Conservation (phyloP, 1,139 yeast species). For the Suhomyces guaymorum region DNA sequence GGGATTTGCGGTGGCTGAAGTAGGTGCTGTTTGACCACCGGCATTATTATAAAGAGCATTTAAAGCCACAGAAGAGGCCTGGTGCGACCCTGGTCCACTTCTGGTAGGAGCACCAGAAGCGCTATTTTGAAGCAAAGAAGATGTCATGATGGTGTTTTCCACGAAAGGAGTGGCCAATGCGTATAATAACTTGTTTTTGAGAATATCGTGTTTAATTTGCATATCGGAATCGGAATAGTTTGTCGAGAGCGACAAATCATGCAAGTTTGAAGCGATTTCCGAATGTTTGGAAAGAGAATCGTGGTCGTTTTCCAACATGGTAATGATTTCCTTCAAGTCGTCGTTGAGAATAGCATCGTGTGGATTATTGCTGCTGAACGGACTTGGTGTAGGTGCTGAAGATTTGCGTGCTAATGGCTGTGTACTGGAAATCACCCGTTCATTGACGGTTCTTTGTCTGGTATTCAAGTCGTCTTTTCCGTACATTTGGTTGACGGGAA, state of each 20-base stretch:
- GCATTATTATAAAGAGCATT: too few relatives aligned
- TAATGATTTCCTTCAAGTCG: slow-evolving; percentile 48
- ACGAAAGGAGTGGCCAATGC: slow-evolving; percentile 78
- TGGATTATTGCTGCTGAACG: slow-evolving; percentile 4
- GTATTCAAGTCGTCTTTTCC: slow-evolving; percentile 11
- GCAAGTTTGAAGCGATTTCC: slow-evolving; percentile 54
- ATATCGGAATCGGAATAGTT: slow-evolving; percentile 20
- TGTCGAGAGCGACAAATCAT: slow-evolving; percentile 54
- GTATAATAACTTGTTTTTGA: slow-evolving; percentile 57
- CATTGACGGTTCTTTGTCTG: slow-evolving; percentile 2
- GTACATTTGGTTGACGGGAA: slow-evolving; percentile 32
- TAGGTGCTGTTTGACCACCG: too few relatives aligned
- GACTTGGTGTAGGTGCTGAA: slow-evolving; percentile 2
- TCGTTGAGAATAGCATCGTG: slow-evolving; percentile 24
- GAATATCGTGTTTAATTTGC: slow-evolving; percentile 36
- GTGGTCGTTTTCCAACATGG: slow-evolving; percentile 42
- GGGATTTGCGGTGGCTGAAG: slow-evolving; percentile 13
- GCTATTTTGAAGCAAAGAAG: slow-evolving; percentile 33
- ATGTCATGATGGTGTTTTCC: slow-evolving; percentile 51
- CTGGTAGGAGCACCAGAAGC: slow-evolving; percentile 18
- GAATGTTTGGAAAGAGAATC: slow-evolving; percentile 31
- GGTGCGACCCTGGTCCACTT: too few relatives aligned
- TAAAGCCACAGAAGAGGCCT: slow-evolving; percentile 33
- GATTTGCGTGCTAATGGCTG: slow-evolving; percentile 2
- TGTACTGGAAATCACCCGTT: slow-evolving; percentile 5